Evolutionary conservation across 306 rosid genomes (phyloP).

Genomic region (Trifolium repens): DNA sequence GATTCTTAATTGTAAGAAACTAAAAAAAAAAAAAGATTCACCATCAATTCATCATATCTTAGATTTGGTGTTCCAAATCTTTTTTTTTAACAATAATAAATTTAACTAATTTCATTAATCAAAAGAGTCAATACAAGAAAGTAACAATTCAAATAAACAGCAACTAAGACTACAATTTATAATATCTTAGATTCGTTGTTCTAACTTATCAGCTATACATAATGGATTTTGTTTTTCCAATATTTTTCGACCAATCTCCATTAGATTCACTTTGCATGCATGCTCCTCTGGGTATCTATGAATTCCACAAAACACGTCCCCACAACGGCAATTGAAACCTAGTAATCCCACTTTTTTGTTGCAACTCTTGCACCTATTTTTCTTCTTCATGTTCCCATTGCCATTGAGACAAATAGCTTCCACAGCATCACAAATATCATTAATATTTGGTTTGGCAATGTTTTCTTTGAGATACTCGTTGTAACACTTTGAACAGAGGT

Average conservation of each 20-base stretch:
- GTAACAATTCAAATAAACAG: too few species aligned
- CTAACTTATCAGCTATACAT: not conserved
- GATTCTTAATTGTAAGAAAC: too few species aligned
- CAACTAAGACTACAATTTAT: too few species aligned
- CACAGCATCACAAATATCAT: not conserved
- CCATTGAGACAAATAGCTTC: not conserved
- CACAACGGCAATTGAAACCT: constrained; percentile 47
- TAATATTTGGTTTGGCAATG: not conserved
- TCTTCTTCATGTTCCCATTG: not conserved
- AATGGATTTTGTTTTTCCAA: constrained; percentile 9
- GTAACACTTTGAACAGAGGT: constrained; percentile 42
- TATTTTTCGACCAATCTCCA: constrained; percentile 5
- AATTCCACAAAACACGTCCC: constrained; percentile 40
- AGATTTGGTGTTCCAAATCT: too few species aligned
- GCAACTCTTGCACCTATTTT: constrained; percentile 41
- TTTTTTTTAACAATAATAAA: too few species aligned
- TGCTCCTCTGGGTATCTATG: constrained; percentile 46
- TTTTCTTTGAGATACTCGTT: constrained; percentile 2
- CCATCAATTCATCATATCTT: too few species aligned
- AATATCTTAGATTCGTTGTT: too few species aligned
- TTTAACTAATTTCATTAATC: too few species aligned
- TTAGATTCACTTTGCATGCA: constrained; percentile 29
- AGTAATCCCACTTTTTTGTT: constrained; percentile 41
- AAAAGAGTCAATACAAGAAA: too few species aligned
- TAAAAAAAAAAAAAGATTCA: too few species aligned